Conservation (phyloP, 2,329 filamentous ascomycete genomes). For the Conoideocrella luteorostrata region DNA sequence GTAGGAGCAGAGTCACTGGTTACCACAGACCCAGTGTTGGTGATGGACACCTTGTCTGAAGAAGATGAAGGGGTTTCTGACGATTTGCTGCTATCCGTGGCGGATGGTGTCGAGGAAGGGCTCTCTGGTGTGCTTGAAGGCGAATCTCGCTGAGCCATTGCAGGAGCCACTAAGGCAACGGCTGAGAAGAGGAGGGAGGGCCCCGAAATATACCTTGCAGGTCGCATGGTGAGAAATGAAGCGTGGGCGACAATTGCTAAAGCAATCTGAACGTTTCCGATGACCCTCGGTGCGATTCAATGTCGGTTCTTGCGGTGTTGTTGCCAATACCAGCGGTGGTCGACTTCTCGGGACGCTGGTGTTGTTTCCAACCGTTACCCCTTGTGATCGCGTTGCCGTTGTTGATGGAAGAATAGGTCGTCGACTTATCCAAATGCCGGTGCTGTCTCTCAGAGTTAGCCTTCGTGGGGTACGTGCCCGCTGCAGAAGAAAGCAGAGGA, state of each 20-base stretch:
- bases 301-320: too few species aligned
- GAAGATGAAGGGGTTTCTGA: conserved; percentile 1
- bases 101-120: conserved; percentile 5
- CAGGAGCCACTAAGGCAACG: conserved; percentile 21
- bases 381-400: too few species aligned
- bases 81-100: background rate
- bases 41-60: conserved; percentile 13
- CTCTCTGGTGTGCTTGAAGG: conserved; percentile 7
- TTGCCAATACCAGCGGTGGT: too few species aligned
- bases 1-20: conserved; percentile 9
- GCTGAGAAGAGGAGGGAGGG: conserved; percentile 21
- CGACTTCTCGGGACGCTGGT: too few species aligned
- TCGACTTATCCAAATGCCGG: too few species aligned
- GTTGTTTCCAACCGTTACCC: too few species aligned
- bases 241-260: background rate
- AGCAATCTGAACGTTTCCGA: too few species aligned
- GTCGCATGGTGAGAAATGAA: conserved; percentile 17
- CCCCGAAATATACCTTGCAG: conserved; percentile 19
- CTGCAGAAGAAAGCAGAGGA: too few species aligned
- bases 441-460: too few species aligned
- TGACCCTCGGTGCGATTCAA: too few species aligned
- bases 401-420: too few species aligned
- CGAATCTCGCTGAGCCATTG: conserved; percentile 23
- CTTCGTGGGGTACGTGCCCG: too few species aligned
- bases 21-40: conserved; percentile 10